phyloP scores from a whole-genome alignment of 345 rosid species.

The Mallotus nudiflorus region DNA sequence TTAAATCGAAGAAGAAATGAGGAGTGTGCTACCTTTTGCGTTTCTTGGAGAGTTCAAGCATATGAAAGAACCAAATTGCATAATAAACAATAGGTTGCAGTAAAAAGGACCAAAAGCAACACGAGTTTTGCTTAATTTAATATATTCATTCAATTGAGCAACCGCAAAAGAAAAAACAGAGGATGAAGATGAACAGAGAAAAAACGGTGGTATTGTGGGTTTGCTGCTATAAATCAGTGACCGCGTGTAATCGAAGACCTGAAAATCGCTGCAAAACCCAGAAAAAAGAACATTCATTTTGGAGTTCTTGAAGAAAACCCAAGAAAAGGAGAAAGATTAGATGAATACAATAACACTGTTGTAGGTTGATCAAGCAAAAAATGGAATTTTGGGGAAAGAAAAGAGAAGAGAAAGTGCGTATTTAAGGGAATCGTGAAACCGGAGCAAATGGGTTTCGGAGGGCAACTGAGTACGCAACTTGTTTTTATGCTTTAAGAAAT shows the following conservation, averaged over 20 bases:
- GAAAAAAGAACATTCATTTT: neutral
- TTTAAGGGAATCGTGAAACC: neutral
- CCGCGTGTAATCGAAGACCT: conserved; percentile 93
- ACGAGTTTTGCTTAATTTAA: no score
- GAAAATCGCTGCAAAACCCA: conserved; percentile 61
- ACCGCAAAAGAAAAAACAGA: no score
- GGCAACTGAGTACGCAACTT: conserved; percentile 31
- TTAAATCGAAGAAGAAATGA: no score
- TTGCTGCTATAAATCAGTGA: no score
- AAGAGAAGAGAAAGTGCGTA: neutral
- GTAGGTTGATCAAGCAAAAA: neutral
- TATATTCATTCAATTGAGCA: no score
- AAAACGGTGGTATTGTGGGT: no score
- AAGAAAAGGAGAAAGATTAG: neutral
- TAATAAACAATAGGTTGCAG: no score
- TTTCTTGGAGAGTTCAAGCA: no score
- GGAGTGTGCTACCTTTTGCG: no score
- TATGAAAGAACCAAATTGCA: no score
- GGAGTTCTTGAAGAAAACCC: neutral
- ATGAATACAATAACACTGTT: neutral
- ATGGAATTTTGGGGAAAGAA: neutral
- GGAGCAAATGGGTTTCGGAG: conserved; percentile 46
- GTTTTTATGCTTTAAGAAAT: conserved; percentile 24
- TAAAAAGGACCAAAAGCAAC: no score
- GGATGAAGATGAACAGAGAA: no score